Evolutionary conservation across 805 yeast genomes (phyloP).

Genomic region (Candida lessepsii): DNA sequence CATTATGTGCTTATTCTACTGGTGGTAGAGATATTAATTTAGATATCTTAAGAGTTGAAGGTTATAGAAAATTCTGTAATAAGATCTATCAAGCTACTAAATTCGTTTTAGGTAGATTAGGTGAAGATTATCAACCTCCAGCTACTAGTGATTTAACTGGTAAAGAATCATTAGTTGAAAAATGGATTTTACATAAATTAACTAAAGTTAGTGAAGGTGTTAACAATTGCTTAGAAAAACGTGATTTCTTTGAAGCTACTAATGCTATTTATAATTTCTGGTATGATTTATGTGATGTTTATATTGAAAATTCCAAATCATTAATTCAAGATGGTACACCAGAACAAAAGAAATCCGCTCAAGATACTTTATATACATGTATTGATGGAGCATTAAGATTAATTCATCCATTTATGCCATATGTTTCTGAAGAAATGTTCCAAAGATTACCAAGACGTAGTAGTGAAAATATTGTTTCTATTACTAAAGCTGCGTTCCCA

Average conservation of each 20-base stretch:
- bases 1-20: constrained; percentile 95
- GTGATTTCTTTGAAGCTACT: constrained; percentile 89
- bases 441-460: constrained; percentile 92
- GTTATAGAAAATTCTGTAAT: constrained; percentile 99
- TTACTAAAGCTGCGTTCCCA: constrained; percentile 81
- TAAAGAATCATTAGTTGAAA: constrained; percentile 86
- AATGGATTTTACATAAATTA: constrained; percentile 92
- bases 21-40: constrained; percentile 98
- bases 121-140: constrained; percentile 84
- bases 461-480: constrained; percentile 65
- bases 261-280: constrained; percentile 88
- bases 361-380: constrained; percentile 90
- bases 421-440: constrained; percentile 97
- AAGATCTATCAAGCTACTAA: constrained; percentile 99
- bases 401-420: constrained; percentile 99
- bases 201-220: constrained; percentile 65
- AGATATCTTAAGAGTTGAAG: constrained; percentile 95
- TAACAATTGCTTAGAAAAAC: constrained; percentile 66
- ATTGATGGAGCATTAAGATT: constrained; percentile 86
- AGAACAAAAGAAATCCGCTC: constrained; percentile 83
- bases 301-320: constrained; percentile 94
- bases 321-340: constrained; percentile 89
- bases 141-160: constrained; percentile 63
- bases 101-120: constrained; percentile 90
- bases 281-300: constrained; percentile 96